Conservation (phyloP, 2,329 filamentous ascomycete species). For the Atkinsonella hypoxylon region DNA sequence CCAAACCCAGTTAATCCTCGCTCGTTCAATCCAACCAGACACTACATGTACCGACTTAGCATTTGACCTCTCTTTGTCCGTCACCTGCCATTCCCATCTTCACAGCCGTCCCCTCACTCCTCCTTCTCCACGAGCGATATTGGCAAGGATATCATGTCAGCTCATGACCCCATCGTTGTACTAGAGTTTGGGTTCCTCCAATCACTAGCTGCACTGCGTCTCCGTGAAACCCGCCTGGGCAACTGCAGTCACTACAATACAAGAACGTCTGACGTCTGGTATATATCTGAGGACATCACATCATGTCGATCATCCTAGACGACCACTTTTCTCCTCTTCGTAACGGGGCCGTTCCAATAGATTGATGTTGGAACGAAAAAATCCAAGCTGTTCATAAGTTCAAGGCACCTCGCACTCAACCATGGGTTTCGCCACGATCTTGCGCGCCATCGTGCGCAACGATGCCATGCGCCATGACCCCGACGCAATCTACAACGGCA, state of each 20-base stretch:
- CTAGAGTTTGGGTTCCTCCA: background rate
- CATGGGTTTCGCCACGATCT: slow-evolving; percentile 33
- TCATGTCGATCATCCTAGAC: background rate
- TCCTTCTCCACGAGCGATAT: background rate
- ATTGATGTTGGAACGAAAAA: too few species aligned
- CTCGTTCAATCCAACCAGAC: too few species aligned
- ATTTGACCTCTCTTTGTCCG: background rate
- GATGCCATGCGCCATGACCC: slow-evolving; percentile 60
- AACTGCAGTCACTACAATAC: background rate
- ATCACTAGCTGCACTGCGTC: background rate
- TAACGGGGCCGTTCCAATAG: too few species aligned
- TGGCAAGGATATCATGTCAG: background rate
- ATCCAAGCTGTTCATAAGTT: too few species aligned
- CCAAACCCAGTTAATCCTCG: too few species aligned
- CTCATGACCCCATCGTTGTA: background rate
- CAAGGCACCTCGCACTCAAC: background rate
- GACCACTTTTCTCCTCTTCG: too few species aligned
- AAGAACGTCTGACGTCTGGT: background rate
- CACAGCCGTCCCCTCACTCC: background rate
- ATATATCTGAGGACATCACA: background rate
- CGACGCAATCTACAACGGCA: slow-evolving; percentile 57
- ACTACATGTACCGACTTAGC: too few species aligned
- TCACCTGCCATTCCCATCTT: background rate
- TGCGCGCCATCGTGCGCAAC: slow-evolving; percentile 50
- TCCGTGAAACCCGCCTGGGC: background rate